Percentiles rank a stretch among this genome's conserved stretches.
Conservation (phyloP, 352 stramenopile genomes). For the Phytophthora melonis region DNA sequence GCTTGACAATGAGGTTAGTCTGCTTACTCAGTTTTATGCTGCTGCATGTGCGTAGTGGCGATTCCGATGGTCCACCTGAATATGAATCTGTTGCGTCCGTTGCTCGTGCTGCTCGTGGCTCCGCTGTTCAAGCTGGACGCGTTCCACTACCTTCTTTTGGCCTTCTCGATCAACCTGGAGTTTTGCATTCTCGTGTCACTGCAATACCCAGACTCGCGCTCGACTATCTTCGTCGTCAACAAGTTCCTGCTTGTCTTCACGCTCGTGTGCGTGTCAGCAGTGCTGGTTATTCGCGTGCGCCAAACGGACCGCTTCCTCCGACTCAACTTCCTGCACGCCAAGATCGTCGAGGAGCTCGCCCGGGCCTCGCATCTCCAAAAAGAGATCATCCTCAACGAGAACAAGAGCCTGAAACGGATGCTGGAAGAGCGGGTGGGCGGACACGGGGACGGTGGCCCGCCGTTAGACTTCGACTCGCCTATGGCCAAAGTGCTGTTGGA, state of each 20-base stretch:
- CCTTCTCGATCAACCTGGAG: constrained; percentile 69
- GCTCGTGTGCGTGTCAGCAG: constrained; percentile 57
- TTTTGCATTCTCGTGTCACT: constrained; percentile 73
- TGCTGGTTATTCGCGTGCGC: constrained; percentile 73
- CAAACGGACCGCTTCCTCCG: constrained; percentile 82
- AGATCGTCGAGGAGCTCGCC: constrained; percentile 75
- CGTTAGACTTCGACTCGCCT: constrained; percentile 81
- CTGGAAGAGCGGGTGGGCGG: constrained; percentile 63
- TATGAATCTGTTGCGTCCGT: constrained; percentile 68
- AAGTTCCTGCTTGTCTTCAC: constrained; percentile 81
- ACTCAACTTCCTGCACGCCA: constrained; percentile 79
- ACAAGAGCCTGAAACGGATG: constrained; percentile 87
- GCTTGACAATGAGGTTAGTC: background rate
- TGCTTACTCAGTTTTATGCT: background rate
- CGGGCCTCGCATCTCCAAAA: constrained; percentile 75
- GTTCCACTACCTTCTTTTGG: constrained; percentile 74
- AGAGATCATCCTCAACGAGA: constrained; percentile 87
- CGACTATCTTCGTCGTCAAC: constrained; percentile 69
- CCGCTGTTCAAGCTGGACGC: constrained; percentile 82
- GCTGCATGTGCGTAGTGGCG: constrained; percentile 44
- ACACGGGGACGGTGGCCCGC: constrained; percentile 33
- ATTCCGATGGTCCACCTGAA: constrained; percentile 78
- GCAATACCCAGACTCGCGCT: constrained; percentile 68
- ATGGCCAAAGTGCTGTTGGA: constrained; percentile 85
- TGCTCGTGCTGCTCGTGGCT: constrained; percentile 68